These are phyloP conservation scores for Trichoderma gamsii DNA, from an alignment of 495 filamentous ascomycete species.

Conservation along the genomic window DNA sequence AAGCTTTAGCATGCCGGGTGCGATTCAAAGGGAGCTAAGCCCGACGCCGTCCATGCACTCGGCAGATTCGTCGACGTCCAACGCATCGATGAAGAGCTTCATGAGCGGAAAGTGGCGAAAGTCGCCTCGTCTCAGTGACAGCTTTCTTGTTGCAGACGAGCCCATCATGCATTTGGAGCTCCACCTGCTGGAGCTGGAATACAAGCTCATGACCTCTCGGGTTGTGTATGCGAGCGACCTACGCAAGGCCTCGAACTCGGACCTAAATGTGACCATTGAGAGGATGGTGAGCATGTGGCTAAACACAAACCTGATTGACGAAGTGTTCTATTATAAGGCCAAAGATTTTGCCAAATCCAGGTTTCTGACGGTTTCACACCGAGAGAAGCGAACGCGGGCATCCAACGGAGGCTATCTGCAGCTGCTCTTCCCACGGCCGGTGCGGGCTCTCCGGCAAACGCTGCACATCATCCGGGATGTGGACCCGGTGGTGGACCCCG, in stretches of 20 bases:
- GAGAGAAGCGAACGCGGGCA: slow-evolving; percentile 2
- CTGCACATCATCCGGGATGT: slow-evolving; percentile 11
- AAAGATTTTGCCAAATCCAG: slow-evolving; percentile 4
- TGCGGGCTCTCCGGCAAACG: slow-evolving; percentile 5
- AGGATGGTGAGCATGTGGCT: slow-evolving; percentile 15
- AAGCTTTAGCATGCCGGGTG: not conserved
- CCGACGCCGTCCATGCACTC: not conserved
- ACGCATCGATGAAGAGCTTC: not conserved
- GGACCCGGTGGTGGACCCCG: slow-evolving; percentile 11
- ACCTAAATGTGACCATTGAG: slow-evolving; percentile 3
- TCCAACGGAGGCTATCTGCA: slow-evolving; percentile 8
- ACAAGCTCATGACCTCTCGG: slow-evolving; percentile 13
- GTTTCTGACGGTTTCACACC: not conserved
- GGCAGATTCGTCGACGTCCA: slow-evolving; percentile 10
- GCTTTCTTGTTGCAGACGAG: not conserved
- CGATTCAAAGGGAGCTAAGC: not conserved
- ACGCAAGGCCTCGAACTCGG: not conserved
- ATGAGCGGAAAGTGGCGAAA: slow-evolving; percentile 5
- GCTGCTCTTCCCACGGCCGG: slow-evolving; percentile 10
- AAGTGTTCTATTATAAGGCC: not conserved
- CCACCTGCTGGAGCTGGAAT: slow-evolving; percentile 12
- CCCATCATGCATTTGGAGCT: slow-evolving; percentile 1
- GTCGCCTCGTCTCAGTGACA: slow-evolving; percentile 7
- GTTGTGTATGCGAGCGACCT: slow-evolving; percentile 14
- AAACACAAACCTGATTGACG: slow-evolving; percentile 13